Conservation (phyloP, 805 yeast species). For the Candida insectalens region DNA sequence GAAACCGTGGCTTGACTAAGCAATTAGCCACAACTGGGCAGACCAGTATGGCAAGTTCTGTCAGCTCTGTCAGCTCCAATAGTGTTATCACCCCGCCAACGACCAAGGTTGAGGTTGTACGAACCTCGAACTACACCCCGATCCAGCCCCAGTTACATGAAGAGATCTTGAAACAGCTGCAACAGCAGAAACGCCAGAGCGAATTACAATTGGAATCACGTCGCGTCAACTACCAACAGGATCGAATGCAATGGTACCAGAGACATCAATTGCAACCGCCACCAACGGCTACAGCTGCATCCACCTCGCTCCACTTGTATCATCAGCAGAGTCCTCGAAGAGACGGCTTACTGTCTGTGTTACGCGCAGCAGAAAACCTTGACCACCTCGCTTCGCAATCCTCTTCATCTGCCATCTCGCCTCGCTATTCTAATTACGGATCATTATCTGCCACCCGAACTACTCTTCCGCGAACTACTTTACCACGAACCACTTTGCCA, state of each 20-base stretch:
- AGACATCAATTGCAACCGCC: not conserved
- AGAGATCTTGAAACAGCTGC: no score
- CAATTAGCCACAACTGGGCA: not conserved
- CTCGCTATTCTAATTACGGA: not conserved
- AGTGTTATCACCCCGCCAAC: no score
- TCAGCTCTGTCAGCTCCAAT: no score
- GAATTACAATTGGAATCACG: no score
- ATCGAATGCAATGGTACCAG: no score
- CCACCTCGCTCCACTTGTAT: not conserved
- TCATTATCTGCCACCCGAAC: not conserved
- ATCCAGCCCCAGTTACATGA: no score
- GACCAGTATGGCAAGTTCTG: no score
- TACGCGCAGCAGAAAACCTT: conserved; percentile 16
- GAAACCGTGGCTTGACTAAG: no score
- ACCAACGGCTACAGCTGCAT: not conserved
- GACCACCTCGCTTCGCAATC: conserved; percentile 4
- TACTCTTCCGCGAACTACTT: not conserved
- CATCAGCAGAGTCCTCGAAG: not conserved
- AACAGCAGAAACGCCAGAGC: no score
- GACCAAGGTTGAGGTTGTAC: no score
- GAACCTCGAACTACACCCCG: no score
- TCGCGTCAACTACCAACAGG: no score
- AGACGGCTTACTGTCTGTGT: conserved; percentile 16
- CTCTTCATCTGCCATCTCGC: conserved; percentile 1
- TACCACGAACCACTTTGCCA: not conserved